Conservation (phyloP, 106 monocot species). For the Dactylorhiza incarnata region DNA sequence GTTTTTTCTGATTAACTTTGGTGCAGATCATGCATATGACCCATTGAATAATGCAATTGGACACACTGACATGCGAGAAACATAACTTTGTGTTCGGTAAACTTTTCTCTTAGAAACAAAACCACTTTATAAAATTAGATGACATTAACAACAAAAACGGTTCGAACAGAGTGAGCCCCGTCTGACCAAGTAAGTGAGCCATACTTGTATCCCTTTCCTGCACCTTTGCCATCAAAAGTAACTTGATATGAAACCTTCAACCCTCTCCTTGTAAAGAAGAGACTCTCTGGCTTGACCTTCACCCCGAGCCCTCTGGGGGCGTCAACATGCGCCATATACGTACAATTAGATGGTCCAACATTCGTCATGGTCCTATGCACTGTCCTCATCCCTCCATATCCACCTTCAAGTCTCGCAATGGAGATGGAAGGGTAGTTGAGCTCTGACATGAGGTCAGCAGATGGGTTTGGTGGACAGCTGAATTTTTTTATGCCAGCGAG, state of each 20-base stretch:
- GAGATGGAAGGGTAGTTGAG: constrained; percentile 92
- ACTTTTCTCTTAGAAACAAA: not conserved
- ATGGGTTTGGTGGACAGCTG: constrained; percentile 41
- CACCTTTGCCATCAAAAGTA: constrained; percentile 33
- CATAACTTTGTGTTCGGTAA: not conserved
- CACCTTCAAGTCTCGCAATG: constrained; percentile 31
- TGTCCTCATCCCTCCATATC: constrained; percentile 7
- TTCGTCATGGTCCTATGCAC: constrained; percentile 58
- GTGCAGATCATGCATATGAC: no score
- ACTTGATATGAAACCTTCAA: constrained; percentile 54
- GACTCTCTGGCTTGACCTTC: constrained; percentile 40
- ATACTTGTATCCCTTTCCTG: constrained; percentile 54
- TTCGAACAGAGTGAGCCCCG: constrained; percentile 53
- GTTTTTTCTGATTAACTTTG: no score
- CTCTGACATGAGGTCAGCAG: constrained; percentile 53
- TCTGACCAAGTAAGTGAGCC: constrained; percentile 78
- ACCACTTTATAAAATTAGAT: constrained; percentile 18
- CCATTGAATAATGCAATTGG: no score
- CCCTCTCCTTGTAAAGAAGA: constrained; percentile 43
- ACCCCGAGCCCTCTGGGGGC: constrained; percentile 49
- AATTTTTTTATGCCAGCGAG: constrained; percentile 51
- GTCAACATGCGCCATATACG: constrained; percentile 45
- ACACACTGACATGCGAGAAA: no score
- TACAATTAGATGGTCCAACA: constrained; percentile 58
- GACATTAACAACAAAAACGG: constrained; percentile 62